Evolutionary conservation across 768 basidiomycete genomes (phyloP).

Genomic region (Trametes cinnabarina): DNA sequence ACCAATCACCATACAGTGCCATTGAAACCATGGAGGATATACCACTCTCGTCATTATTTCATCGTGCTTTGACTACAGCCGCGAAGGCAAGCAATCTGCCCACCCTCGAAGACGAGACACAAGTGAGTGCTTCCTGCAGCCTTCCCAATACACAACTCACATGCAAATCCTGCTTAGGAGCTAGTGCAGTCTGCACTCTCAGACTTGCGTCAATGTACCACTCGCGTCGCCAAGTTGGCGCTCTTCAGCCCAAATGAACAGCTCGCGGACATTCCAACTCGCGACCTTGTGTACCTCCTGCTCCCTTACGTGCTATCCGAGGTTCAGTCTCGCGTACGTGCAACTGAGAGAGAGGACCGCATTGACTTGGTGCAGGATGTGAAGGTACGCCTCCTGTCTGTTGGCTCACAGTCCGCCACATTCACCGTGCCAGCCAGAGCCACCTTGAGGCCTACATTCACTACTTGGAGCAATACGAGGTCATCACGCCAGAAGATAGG

Average conservation of each 20-base stretch:
- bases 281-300: slow-evolving; percentile 71
- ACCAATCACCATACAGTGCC: too few species aligned
- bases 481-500: slow-evolving; percentile 62
- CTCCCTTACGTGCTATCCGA: slow-evolving; percentile 70
- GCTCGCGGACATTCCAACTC: slow-evolving; percentile 78
- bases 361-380: slow-evolving; percentile 51
- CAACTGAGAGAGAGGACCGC: slow-evolving; percentile 57
- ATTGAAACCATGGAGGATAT: slow-evolving; percentile 21
- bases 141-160: neutral
- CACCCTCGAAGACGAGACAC: slow-evolving; percentile 44
- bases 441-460: slow-evolving; percentile 30
- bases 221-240: slow-evolving; percentile 56
- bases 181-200: slow-evolving; percentile 52
- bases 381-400: slow-evolving; percentile 46
- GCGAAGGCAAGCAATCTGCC: slow-evolving; percentile 40
- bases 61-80: slow-evolving; percentile 37
- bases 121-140: slow-evolving; percentile 30
- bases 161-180: slow-evolving; percentile 42
- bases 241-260: slow-evolving; percentile 84
- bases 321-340: slow-evolving; percentile 56
- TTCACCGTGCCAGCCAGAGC: slow-evolving; percentile 13
- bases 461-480: slow-evolving; percentile 59
- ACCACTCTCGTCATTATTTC: slow-evolving; percentile 40
- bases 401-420: neutral
- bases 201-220: slow-evolving; percentile 53